These are phyloP conservation scores for Cylindrotheca fusiformis DNA, from an alignment of 108 stramenopile species.

Conservation along the genomic window DNA sequence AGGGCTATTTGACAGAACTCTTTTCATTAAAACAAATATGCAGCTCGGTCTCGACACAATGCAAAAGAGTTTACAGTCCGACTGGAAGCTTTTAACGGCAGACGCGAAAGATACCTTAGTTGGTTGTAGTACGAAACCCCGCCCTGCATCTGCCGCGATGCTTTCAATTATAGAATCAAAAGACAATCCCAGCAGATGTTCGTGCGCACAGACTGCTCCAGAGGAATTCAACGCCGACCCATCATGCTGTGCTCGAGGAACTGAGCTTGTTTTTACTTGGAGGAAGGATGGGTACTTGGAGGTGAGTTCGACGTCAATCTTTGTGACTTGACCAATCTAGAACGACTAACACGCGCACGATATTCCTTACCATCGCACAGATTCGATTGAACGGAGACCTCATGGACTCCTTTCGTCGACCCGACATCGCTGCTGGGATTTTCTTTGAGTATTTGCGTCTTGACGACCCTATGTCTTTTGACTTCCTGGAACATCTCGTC, in stretches of 20 bases:
- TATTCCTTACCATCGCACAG: too few relatives aligned
- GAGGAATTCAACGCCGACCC: slow-evolving; percentile 67
- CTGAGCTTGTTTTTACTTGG: slow-evolving; percentile 86
- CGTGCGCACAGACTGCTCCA: slow-evolving; percentile 83
- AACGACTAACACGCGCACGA: too few relatives aligned
- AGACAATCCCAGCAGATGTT: slow-evolving; percentile 76
- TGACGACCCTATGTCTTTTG: slow-evolving; percentile 76
- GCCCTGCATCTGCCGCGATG: slow-evolving; percentile 65
- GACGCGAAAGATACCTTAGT: slow-evolving; percentile 74
- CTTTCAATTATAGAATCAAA: slow-evolving; percentile 54
- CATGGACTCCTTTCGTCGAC: slow-evolving; percentile 74
- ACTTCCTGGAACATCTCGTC: slow-evolving; percentile 64
- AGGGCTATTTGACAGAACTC: slow-evolving; percentile 70
- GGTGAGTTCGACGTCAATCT: slow-evolving; percentile 48
- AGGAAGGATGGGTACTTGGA: slow-evolving; percentile 78
- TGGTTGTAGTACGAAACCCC: slow-evolving; percentile 72
- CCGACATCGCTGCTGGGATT: slow-evolving; percentile 80
- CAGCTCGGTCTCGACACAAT: slow-evolving; percentile 81
- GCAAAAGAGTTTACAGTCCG: slow-evolving; percentile 75
- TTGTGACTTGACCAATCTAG: background rate
- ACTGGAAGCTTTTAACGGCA: slow-evolving; percentile 80
- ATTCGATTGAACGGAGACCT: slow-evolving; percentile 72
- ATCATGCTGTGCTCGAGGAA: slow-evolving; percentile 82
- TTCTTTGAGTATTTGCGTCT: slow-evolving; percentile 79
- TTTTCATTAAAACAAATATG: slow-evolving; percentile 87